Evolutionary conservation across 140 eudicot species (phyloP).

Genomic region (Stevia rebaudiana): DNA sequence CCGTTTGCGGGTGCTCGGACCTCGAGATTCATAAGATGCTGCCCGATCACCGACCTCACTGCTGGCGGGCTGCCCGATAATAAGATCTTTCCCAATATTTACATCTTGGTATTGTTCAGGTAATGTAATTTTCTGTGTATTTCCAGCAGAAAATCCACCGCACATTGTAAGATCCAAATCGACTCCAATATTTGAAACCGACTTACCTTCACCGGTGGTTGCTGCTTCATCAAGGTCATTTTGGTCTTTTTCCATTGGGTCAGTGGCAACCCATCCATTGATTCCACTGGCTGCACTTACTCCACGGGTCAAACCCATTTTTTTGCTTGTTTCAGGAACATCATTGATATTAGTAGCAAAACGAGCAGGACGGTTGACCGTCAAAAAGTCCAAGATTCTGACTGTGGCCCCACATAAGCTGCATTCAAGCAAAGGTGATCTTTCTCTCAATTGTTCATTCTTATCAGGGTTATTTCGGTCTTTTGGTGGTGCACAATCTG

Average conservation of each 20-base stretch:
- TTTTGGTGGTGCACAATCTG: slow-evolving; percentile 29
- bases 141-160: slow-evolving; percentile 53
- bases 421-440: slow-evolving; percentile 87
- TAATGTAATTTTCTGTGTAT: slow-evolving; percentile 26
- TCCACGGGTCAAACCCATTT: slow-evolving; percentile 74
- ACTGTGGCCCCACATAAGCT: slow-evolving; percentile 96
- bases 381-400: slow-evolving; percentile 81
- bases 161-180: slow-evolving; percentile 74
- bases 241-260: slow-evolving; percentile 64
- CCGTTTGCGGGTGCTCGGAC: slow-evolving; percentile 77
- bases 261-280: slow-evolving; percentile 75
- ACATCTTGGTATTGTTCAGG: slow-evolving; percentile 52
- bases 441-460: slow-evolving; percentile 30
- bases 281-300: slow-evolving; percentile 91
- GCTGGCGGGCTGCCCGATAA: slow-evolving; percentile 74
- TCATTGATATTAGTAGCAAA: slow-evolving; percentile 58
- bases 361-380: slow-evolving; percentile 65
- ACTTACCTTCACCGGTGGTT: slow-evolving; percentile 57
- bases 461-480: slow-evolving; percentile 47
- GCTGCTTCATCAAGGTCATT: slow-evolving; percentile 69
- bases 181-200: slow-evolving; percentile 55
- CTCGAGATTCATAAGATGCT: slow-evolving; percentile 84
- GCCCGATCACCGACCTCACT: slow-evolving; percentile 97
- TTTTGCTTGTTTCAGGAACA: slow-evolving; percentile 81
- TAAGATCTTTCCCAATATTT: slow-evolving; percentile 53